Evolutionary conservation across 148 eudicot species (phyloP), one percentile per base, ranked within the genome.

Genomic region (Camellia lanceoleosa): DNA sequence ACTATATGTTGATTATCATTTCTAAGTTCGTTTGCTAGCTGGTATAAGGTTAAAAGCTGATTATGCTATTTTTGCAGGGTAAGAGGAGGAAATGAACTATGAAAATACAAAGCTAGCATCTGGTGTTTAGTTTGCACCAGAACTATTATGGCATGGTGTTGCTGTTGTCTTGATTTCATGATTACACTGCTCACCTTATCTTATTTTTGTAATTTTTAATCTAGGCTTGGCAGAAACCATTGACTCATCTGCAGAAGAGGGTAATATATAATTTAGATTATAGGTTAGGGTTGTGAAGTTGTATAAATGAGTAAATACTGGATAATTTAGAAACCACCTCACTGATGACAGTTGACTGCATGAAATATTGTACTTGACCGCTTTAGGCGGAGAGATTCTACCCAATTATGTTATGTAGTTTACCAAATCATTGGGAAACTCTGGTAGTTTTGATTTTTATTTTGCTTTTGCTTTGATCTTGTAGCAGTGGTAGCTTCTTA

Each of bases 71-170:
- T 83, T 41, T 84, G 83, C 91, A 89, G 94, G 92, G 91, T 42
- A 88, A 85, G 88, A 88, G 83, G 85, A 85, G 86, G 78, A 89
- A 84, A 77, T 89, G 77, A 86, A 30, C 38, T 11, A 14, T 18
- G 41, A 6, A n/a, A 44, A 5, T 18, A 56, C 0, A 7, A 23
- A 41, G 30, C 20, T 55, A 11, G 16, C 23, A 51, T 54, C 7
- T n/a, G 78, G 54, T 42, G 46, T 47, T 75, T 58, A 42, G 78
- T 44, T 76, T 11, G 38, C 59, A 11, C 56, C 16, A 75, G 18
- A 13, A 75, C 3, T 11, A 18, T 54, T 42, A 30, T 30, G 44
- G 10, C 9, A 38, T 5, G 10, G 60, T 7, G 13, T 56, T 56
- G 60, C 0, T 20, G 16, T 51, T 8, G 16, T 6, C 7, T 41